These are phyloP conservation scores for Meredithiella fracta DNA, from an alignment of 2,329 filamentous ascomycete genomes.

Conservation along the genomic window DNA sequence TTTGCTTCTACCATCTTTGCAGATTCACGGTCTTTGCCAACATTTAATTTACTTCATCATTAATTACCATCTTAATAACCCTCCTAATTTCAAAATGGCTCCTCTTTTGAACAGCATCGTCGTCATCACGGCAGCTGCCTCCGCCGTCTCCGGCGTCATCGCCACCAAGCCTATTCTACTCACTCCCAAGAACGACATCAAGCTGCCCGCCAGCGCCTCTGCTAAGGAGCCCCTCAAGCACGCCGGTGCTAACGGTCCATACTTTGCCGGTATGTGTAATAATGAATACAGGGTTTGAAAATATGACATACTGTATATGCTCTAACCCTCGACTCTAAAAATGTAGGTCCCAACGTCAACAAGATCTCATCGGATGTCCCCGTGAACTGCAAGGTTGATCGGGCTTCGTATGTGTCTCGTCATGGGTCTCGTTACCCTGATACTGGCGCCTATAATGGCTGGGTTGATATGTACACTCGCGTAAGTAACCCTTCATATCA, in stretches of 20 bases:
- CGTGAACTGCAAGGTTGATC: constrained; percentile 39
- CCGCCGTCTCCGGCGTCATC: constrained; percentile 1
- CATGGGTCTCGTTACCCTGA: constrained; percentile 50
- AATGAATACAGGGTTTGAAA: too few relatives aligned
- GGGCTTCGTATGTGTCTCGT: constrained; percentile 41
- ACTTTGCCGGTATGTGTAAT: constrained; percentile 28
- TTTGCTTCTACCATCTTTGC: neutral
- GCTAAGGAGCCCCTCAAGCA: constrained; percentile 25
- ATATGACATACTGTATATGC: neutral
- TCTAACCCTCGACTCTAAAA: neutral
- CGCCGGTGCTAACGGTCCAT: constrained; percentile 37
- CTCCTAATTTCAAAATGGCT: neutral
- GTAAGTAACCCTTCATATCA: constrained; percentile 19
- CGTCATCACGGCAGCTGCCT: constrained; percentile 2
- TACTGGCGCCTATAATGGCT: constrained; percentile 39
- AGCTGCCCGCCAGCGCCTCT: constrained; percentile 7
- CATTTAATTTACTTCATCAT: neutral
- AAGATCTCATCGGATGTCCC: constrained; percentile 38
- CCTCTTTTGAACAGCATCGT: constrained; percentile 9
- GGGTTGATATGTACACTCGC: constrained; percentile 31
- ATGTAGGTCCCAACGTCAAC: constrained; percentile 36
- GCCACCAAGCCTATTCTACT: constrained; percentile 3
- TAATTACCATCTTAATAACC: neutral
- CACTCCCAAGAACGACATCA: constrained; percentile 11
- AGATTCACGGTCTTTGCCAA: neutral